phyloP scores from a whole-genome alignment of 2,329 filamentous ascomycete genomes.

The Stagonosporopsis cucurbitacearum region DNA sequence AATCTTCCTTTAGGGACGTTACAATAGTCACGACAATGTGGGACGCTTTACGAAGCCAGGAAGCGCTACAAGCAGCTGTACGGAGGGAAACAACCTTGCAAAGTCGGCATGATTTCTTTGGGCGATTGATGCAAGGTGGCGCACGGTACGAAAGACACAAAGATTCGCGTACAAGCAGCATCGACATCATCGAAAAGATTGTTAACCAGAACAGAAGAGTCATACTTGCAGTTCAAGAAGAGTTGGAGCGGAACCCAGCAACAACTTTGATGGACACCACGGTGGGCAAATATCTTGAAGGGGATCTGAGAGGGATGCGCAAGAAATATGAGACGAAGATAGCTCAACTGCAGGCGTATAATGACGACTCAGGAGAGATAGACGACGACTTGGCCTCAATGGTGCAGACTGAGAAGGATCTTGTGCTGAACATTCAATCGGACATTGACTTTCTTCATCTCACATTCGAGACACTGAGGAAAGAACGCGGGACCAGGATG shows the following conservation, averaged over 20 bases:
- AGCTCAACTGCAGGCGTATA: background rate
- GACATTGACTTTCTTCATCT: background rate
- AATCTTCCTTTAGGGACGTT: slow-evolving; percentile 50
- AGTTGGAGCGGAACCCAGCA: background rate
- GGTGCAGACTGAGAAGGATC: background rate
- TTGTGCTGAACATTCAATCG: background rate
- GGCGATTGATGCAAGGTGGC: background rate
- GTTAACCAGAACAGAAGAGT: background rate
- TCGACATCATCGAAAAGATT: background rate
- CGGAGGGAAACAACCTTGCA: background rate
- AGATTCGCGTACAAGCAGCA: background rate
- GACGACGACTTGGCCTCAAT: background rate
- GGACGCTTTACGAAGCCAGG: slow-evolving; percentile 22
- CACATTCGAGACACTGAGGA: background rate
- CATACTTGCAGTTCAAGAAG: background rate
- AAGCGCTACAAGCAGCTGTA: background rate
- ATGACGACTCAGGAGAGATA: background rate
- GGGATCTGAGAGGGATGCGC: background rate
- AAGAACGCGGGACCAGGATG: background rate
- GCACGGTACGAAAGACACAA: background rate
- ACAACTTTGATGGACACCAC: background rate
- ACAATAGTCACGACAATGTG: slow-evolving; percentile 55
- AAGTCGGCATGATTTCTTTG: background rate
- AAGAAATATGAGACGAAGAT: background rate
- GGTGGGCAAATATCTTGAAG: background rate